These are phyloP conservation scores for Rhizophora apiculata DNA, from an alignment of 345 rosid species.

Conservation along the genomic window DNA sequence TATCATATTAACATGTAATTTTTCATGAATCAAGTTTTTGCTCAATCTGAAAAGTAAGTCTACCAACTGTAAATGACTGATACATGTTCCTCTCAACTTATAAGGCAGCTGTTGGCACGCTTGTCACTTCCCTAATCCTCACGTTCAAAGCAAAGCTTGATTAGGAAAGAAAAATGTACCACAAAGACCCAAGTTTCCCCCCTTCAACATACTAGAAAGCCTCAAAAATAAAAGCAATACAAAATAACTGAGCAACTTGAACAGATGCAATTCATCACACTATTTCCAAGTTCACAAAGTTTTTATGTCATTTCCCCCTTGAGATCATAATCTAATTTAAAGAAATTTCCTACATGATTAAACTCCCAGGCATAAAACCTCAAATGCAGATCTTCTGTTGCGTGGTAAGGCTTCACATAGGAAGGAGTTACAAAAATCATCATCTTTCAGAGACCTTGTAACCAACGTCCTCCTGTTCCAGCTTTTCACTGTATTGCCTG, in stretches of 20 bases:
- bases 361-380: conserved; percentile 19
- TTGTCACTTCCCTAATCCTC: too few species aligned
- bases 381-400: conserved; percentile 4
- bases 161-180: neutral
- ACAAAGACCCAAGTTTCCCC: conserved; percentile 4
- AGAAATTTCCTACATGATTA: conserved; percentile 3
- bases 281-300: conserved; percentile 17
- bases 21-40: too few species aligned
- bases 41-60: too few species aligned
- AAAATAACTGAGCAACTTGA: conserved; percentile 14
- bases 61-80: too few species aligned
- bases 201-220: conserved; percentile 13
- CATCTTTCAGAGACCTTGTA: conserved; percentile 8
- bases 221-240: conserved; percentile 5
- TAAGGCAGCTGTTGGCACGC: too few species aligned
- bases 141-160: too few species aligned
- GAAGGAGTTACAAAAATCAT: conserved; percentile 9
- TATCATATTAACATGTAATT: too few species aligned
- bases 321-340: conserved; percentile 17
- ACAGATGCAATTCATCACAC: conserved; percentile 22
- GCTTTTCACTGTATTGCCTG: conserved; percentile 28
- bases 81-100: too few species aligned
- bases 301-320: conserved; percentile 8
- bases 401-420: conserved; percentile 8
- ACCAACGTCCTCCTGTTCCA: conserved; percentile 17